Conservation (phyloP, 2,329 filamentous ascomycete genomes). For the Clarireedia hainanense region DNA sequence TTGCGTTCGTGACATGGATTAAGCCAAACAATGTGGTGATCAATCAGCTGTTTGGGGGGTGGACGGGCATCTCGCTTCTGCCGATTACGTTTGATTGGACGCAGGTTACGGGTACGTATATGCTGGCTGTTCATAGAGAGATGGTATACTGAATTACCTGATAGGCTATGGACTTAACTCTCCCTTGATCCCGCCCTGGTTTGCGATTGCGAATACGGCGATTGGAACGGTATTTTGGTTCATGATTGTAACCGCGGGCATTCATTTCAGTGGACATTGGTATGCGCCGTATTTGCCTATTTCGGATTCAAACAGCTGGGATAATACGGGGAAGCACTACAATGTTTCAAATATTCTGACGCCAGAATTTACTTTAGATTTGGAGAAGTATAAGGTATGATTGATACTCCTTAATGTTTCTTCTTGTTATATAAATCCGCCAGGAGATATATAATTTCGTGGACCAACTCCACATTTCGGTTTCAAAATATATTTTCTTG, state of each 20-base stretch:
- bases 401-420: too few species aligned
- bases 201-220: slow-evolving; percentile 65
- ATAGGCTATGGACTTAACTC: slow-evolving; percentile 42
- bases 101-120: slow-evolving; percentile 6
- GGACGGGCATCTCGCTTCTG: slow-evolving; percentile 57
- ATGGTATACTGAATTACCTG: slow-evolving; percentile 44
- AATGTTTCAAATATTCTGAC: slow-evolving; percentile 56
- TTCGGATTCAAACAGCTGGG: slow-evolving; percentile 52
- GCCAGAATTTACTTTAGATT: slow-evolving; percentile 61
- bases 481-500: too few species aligned
- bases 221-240: slow-evolving; percentile 61
- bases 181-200: slow-evolving; percentile 56
- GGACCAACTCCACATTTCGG: too few species aligned
- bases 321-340: slow-evolving; percentile 55
- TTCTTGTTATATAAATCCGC: too few species aligned
- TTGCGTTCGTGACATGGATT: slow-evolving; percentile 66
- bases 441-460: too few species aligned
- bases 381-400: slow-evolving; percentile 53
- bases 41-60: slow-evolving; percentile 66
- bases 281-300: slow-evolving; percentile 56
- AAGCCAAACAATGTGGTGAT: slow-evolving; percentile 58
- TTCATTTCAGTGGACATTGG: slow-evolving; percentile 65
- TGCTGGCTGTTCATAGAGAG: slow-evolving; percentile 34
- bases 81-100: slow-evolving; percentile 61
- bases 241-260: slow-evolving; percentile 45